phyloP scores from a whole-genome alignment of 2,329 filamentous ascomycete species.

The Alternaria angustiovoidea region DNA sequence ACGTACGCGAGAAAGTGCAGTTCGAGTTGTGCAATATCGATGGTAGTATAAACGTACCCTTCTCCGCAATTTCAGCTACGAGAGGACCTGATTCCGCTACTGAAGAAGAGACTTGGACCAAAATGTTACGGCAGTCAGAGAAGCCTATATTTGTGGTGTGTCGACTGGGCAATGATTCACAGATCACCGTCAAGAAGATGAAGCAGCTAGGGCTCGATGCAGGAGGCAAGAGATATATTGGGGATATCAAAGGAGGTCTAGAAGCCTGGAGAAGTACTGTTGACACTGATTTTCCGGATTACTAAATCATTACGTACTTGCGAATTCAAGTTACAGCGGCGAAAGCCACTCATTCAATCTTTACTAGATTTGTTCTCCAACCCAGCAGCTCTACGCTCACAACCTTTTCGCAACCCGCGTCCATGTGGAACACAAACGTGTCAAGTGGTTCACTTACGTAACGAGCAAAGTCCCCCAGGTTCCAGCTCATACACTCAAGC shows the following conservation, averaged over 20 bases:
- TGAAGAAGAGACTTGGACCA: constrained; percentile 39
- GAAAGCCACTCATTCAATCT: constrained; percentile 4
- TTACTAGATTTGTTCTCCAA: constrained; percentile 22
- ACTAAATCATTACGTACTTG: constrained; percentile 45
- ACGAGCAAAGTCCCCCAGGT: constrained; percentile 24
- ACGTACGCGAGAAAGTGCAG: constrained; percentile 85
- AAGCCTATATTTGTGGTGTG: constrained; percentile 76
- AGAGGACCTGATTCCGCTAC: constrained; percentile 5
- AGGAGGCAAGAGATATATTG: constrained; percentile 66
- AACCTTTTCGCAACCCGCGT: constrained; percentile 4
- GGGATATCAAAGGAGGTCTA: constrained; percentile 76
- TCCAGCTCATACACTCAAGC: constrained; percentile 33
- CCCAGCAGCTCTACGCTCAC: constrained; percentile 24
- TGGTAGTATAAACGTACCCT: constrained; percentile 78
- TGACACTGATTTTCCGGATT: constrained; percentile 67
- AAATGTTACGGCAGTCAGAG: constrained; percentile 37
- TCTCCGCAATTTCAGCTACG: constrained; percentile 61
- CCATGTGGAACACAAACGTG: constrained; percentile 24
- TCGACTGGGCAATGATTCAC: constrained; percentile 79
- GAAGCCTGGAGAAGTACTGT: constrained; percentile 75
- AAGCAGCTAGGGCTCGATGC: constrained; percentile 66
- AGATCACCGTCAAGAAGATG: constrained; percentile 71
- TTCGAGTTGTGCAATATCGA: constrained; percentile 81
- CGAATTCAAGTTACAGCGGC: not conserved
- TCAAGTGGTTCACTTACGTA: constrained; percentile 34